phyloP scores from a whole-genome alignment of 495 filamentous ascomycete genomes.

The Oidiodendron maius region DNA sequence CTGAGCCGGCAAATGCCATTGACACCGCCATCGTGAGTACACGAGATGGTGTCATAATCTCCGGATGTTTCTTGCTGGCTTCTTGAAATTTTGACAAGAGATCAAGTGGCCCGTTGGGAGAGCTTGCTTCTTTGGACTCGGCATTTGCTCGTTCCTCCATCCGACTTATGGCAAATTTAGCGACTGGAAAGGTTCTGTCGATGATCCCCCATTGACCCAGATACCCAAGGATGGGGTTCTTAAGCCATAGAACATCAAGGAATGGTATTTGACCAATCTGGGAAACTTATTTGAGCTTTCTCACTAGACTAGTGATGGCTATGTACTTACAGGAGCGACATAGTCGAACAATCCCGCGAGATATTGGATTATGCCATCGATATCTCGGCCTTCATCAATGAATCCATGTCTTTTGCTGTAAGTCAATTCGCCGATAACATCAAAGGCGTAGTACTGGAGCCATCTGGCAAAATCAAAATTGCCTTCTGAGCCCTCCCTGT shows the following conservation, averaged over 20 bases:
- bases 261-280: not conserved
- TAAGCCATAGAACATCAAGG: not conserved
- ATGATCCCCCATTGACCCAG: not conserved
- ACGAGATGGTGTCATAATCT: not conserved
- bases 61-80: not conserved
- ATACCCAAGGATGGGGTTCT: not conserved
- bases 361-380: not conserved
- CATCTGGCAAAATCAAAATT: not conserved
- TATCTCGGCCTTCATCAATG: not conserved
- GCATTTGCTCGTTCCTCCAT: no score
- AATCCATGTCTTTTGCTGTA: not conserved
- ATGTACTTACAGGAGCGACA: not conserved
- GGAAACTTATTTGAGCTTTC: not conserved
- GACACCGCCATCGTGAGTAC: not conserved
- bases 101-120: not conserved
- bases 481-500: conserved; percentile 16
- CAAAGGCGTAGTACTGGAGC: not conserved
- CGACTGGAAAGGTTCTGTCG: not conserved
- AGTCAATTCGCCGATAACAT: not conserved
- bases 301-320: not conserved
- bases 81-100: not conserved
- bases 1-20: not conserved
- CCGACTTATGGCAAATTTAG: no score
- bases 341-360: not conserved
- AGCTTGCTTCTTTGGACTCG: no score